Evolutionary conservation across 768 basidiomycete species (phyloP).

Genomic region (Obba rivulosa): DNA sequence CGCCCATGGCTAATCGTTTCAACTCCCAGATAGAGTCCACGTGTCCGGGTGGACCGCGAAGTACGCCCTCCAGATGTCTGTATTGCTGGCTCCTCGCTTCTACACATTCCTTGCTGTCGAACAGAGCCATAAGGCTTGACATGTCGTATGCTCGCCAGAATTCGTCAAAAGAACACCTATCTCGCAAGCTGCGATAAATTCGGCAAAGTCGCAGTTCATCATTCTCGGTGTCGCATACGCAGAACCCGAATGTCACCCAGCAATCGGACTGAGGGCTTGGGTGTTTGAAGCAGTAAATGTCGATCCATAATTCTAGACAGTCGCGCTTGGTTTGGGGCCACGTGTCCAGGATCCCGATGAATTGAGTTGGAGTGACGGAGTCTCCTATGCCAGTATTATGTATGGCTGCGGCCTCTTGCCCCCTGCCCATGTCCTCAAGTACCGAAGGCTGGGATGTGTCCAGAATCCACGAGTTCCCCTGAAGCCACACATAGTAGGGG

Average conservation of each 20-base stretch:
- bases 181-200: slow-evolving; percentile 21
- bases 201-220: neutral
- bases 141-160: slow-evolving; percentile 25
- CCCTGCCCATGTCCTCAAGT: neutral
- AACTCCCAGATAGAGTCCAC: slow-evolving; percentile 32
- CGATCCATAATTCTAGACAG: neutral
- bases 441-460: slow-evolving; percentile 10
- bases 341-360: neutral
- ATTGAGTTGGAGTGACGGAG: neutral
- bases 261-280: neutral
- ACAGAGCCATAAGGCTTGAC: slow-evolving; percentile 20
- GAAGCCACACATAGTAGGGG: slow-evolving; percentile 31
- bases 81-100: neutral
- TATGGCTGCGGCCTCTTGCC: slow-evolving; percentile 3
- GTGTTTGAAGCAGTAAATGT: neutral
- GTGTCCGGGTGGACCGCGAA: slow-evolving; percentile 11
- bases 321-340: neutral
- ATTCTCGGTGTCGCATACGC: neutral
- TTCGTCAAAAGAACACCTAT: slow-evolving; percentile 29
- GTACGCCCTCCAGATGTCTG: slow-evolving; percentile 14
- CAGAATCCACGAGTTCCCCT: slow-evolving; percentile 28
- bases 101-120: slow-evolving; percentile 21
- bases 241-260: slow-evolving; percentile 15
- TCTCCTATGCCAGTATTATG: slow-evolving; percentile 3
- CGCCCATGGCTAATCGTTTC: slow-evolving; percentile 25